Base-by-base conservation (phyloP, 1,284 basidiomycete species). In the Earliella scabrosa region DNA sequence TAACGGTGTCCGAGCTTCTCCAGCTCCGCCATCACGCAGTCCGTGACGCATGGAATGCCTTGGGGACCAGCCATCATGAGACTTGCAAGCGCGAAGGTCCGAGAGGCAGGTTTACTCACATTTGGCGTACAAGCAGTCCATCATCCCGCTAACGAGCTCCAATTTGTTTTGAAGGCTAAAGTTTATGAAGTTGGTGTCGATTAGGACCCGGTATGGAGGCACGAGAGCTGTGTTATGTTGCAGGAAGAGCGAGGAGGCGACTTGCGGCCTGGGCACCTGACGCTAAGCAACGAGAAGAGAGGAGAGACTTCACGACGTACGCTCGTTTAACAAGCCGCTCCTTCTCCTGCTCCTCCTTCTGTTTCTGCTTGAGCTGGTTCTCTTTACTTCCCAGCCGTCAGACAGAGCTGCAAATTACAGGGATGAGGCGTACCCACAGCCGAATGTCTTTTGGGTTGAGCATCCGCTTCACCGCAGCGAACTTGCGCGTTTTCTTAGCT, bases 151-250 rank as follows among this genome's bases (percentile, higher is more conserved):
- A 20, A 98, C 83, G 44, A 99, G 83, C 73, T 99, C 97, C 64
- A 99, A 81, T 74, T 98, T 98, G 77, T 99, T 99, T 77, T 99
- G 97, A 46, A 99, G 81, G 63, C 91, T 94, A 73, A 99, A 97
- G 72, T 99, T 99, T 82, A 99, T 98, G 70, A 99, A 99, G 74
- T 99, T 99, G 69, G 97, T 99, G 75, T 99, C 97, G 55, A 99
- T 95, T 40, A 99, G 84, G 10, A 99, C 93, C 24, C 97, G 88
- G 72, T 99, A 99, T 0, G 97, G 97, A 0, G 97, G 97, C 0
- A 94, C 96, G 29, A 99, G 89, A 11, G 96, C 92, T 16, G 92
- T 90, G 73, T 99, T 99, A 73, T 99, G 97, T 21, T 92, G 88
- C 56, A 99, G 82, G 81, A 99, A 99, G 65, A 99, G 83, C 10